These are phyloP conservation scores for Hippophae gyantsensis DNA, from an alignment of 306 rosid genomes.

Conservation along the genomic window DNA sequence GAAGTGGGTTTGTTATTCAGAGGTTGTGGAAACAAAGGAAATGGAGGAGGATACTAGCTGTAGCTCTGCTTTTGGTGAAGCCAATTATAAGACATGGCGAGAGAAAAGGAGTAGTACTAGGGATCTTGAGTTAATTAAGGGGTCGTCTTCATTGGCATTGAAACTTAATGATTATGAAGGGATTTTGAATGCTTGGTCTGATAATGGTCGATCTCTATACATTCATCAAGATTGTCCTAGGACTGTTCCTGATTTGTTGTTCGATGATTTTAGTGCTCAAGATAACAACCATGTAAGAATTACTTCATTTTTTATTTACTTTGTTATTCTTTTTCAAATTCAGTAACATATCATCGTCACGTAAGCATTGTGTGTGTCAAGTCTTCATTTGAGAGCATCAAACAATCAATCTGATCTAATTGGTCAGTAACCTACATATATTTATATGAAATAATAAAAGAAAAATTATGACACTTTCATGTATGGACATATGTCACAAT, in stretches of 20 bases:
- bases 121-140: constrained; percentile 10
- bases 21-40: constrained; percentile 60
- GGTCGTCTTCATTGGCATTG: constrained; percentile 42
- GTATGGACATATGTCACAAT: no score
- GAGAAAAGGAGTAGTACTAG: neutral
- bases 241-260: constrained; percentile 47
- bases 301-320: neutral
- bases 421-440: no score
- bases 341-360: neutral
- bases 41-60: constrained; percentile 44
- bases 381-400: no score
- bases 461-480: no score
- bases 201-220: constrained; percentile 52
- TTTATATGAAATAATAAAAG: no score
- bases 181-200: constrained; percentile 85
- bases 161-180: constrained; percentile 66
- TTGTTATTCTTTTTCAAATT: neutral
- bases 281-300: constrained; percentile 36
- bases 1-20: constrained; percentile 87
- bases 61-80: neutral
- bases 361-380: no score
- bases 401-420: no score
- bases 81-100: neutral
- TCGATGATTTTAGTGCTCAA: constrained; percentile 6
- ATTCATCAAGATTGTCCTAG: constrained; percentile 50